Evolutionary conservation across 2,329 filamentous ascomycete species (phyloP), one percentile per base, ranked within the genome.

Genomic region (Nigrospora osmanthi): DNA sequence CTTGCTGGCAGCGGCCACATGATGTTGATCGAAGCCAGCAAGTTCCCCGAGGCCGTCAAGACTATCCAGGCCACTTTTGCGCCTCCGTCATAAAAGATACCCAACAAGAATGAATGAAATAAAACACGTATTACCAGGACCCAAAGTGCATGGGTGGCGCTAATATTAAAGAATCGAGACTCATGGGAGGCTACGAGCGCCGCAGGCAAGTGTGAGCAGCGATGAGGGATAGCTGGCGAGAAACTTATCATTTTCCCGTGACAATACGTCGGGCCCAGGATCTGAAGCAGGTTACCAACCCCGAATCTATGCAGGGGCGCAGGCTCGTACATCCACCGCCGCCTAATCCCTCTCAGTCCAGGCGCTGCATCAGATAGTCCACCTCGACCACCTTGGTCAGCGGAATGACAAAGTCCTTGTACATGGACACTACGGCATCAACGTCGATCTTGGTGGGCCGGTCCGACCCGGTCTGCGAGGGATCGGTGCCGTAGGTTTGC

Each of bases 341-440:
- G 23, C 23, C 6, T 10, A 11, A n/a, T 14, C 13, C 38, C n/a
- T 19, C 23, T 14, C 19, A 12, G 12, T 42, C 33, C 16, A 42
- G 28, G 28, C 40, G 79, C 67, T 97, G 89, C 88, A 98, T 95
- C 55, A 98, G 72, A 64, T 98, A 98, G 57, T 98, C 93, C 11
- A 98, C 89, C 72, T 98, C 93, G 35, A 98, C 91, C 52, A 89
- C 85, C 67, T 98, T 98, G n/a, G 93, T 98, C 63, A 97, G 68
- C 1, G 93, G 93, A 55, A 98, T 98, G 49, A 98, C 90, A 67
- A 87, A 87, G 63, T 95, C 80, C 75, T 81, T 81, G 69, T 95
- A 95, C 85, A 95, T 91, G 51, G 77, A 75, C 42, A 95, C 88
- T 19, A 95, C 89, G 1, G 90, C 90, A 49, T 97, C 89, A 3